Conservation (phyloP, 2,329 filamentous ascomycete genomes). For the Cylindrodendrum hubeiense region DNA sequence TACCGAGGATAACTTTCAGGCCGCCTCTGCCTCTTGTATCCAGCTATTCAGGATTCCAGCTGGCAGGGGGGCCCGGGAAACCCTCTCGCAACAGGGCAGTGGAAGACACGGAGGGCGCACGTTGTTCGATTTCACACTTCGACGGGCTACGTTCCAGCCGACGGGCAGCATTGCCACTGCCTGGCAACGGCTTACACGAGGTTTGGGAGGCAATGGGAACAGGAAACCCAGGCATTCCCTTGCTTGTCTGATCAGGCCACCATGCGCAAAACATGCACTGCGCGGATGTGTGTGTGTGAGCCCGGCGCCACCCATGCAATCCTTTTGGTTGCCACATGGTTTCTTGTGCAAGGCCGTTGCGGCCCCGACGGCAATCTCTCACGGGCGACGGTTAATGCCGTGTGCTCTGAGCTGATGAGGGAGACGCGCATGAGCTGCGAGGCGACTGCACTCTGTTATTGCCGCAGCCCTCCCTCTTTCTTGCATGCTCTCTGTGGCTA, state of each 20-base stretch:
- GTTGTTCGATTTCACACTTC: background rate
- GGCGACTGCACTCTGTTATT: background rate
- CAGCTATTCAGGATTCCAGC: background rate
- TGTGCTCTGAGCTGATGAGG: conserved; percentile 11
- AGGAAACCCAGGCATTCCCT: conserved; percentile 24
- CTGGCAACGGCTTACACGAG: conserved; percentile 7
- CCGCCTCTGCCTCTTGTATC: background rate
- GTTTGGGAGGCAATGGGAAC: background rate
- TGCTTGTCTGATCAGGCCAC: conserved; percentile 25
- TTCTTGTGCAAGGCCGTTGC: conserved; percentile 6
- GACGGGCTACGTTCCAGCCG: background rate
- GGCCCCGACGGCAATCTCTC: conserved; percentile 15
- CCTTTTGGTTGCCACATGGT: conserved; percentile 24
- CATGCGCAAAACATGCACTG: conserved; percentile 23
- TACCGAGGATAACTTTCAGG: conserved; percentile 41
- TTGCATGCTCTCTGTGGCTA: background rate
- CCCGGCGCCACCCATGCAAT: conserved; percentile 28
- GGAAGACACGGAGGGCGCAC: background rate
- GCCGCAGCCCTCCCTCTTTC: background rate
- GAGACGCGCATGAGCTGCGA: background rate
- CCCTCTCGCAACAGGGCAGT: background rate
- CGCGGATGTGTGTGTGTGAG: conserved; percentile 7
- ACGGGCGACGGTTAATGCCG: conserved; percentile 13
- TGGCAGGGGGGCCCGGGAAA: background rate
- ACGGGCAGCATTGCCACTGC: background rate